phyloP scores from a whole-genome alignment of 768 basidiomycete species.

The Hydnomerulius pinastri region DNA sequence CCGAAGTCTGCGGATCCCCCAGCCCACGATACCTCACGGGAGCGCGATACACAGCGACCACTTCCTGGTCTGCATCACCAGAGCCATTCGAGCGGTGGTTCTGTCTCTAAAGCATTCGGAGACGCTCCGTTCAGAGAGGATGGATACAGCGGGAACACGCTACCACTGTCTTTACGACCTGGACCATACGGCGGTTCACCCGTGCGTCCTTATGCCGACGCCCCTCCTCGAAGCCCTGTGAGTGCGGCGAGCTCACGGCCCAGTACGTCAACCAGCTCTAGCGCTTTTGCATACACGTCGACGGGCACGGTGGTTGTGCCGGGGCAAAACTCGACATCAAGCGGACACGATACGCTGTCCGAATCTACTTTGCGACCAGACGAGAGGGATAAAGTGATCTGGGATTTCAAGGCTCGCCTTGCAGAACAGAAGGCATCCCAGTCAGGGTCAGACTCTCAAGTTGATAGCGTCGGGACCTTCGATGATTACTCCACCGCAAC shows the following conservation, averaged over 20 bases:
- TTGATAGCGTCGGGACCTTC: conserved; percentile 23
- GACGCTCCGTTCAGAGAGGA: conserved; percentile 32
- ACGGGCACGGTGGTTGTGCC: conserved; percentile 29
- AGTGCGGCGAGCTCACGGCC: conserved; percentile 50
- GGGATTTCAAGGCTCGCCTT: conserved; percentile 25
- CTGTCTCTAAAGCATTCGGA: conserved; percentile 34
- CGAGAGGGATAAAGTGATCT: conserved; percentile 31
- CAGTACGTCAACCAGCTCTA: conserved; percentile 34
- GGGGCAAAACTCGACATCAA: conserved; percentile 27
- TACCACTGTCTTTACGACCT: conserved; percentile 29
- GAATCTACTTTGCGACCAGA: conserved; percentile 37
- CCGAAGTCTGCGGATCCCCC: conserved; percentile 10
- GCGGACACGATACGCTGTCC: conserved; percentile 33
- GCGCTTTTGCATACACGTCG: conserved; percentile 25
- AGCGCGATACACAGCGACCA: conserved; percentile 32
- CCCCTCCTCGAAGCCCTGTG: conserved; percentile 65
- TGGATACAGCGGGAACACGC: conserved; percentile 21
- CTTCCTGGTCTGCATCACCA: conserved; percentile 25
- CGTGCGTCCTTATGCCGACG: conserved; percentile 39
- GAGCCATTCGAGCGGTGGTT: conserved; percentile 26
- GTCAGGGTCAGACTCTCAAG: conserved; percentile 12
- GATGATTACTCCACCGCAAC: conserved; percentile 34
- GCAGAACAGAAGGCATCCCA: conserved; percentile 19
- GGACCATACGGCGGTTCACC: conserved; percentile 26
- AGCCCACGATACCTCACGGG: conserved; percentile 22